Conservation (phyloP, 2,329 filamentous ascomycete genomes). For the Torrubiellomyces zombiae region DNA sequence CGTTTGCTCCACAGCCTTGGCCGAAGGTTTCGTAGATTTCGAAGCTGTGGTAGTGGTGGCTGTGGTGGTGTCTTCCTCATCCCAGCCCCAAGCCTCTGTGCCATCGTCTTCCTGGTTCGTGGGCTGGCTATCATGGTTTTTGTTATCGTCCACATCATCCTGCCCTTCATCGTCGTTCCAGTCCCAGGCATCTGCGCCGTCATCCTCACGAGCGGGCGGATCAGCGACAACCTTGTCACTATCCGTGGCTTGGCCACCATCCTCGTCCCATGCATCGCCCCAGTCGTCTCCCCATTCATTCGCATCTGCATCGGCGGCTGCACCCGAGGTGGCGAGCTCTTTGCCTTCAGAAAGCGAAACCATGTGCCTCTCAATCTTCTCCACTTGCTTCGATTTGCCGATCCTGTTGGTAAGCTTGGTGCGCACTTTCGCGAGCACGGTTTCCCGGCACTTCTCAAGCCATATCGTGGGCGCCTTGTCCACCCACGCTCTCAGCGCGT, state of each 20-base stretch:
- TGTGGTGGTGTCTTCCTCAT: too few species aligned
- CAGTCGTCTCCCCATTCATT: constrained; percentile 62
- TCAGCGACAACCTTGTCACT: too few species aligned
- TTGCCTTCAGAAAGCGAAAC: constrained; percentile 52
- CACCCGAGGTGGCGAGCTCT: constrained; percentile 40
- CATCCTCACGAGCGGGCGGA: too few species aligned
- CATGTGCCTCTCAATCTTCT: constrained; percentile 71
- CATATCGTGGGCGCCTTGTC: constrained; percentile 66
- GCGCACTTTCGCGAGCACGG: constrained; percentile 59
- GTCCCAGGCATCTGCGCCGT: constrained; percentile 67
- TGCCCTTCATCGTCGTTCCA: constrained; percentile 58
- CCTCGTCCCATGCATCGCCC: constrained; percentile 67
- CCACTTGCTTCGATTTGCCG: constrained; percentile 51
- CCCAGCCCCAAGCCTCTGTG: constrained; percentile 73
- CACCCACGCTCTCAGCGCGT: constrained; percentile 62
- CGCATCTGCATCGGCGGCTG: constrained; percentile 24
- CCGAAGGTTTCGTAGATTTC: constrained; percentile 5
- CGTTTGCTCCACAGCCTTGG: constrained; percentile 6
- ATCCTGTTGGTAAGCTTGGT: constrained; percentile 50
- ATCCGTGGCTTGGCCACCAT: constrained; percentile 36
- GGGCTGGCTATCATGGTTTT: constrained; percentile 10
- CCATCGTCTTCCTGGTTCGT: constrained; percentile 21
- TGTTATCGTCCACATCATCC: constrained; percentile 7
- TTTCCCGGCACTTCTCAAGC: constrained; percentile 70
- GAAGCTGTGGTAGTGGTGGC: too few species aligned